A percentile compares a stretch with the other conserved stretches of the same genome.
phyloP scores from a whole-genome alignment of 2,329 filamentous ascomycete species.

The Fusarium torulosum region DNA sequence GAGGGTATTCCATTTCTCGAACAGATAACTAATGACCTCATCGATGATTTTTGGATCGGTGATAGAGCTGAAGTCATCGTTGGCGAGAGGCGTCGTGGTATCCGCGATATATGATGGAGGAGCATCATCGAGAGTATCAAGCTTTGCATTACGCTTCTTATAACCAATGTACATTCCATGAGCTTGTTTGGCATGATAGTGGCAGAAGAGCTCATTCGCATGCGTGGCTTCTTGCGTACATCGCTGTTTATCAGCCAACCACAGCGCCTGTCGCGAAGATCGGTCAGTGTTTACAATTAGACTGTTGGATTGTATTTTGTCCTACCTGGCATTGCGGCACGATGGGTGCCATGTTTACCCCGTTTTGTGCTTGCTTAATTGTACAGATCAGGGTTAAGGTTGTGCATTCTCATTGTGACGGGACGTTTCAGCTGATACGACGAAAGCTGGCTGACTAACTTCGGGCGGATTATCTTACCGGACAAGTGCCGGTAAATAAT shows the following conservation, averaged over 20 bases:
- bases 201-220: conserved; percentile 45
- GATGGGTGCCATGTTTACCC: conserved; percentile 2
- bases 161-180: conserved; percentile 45
- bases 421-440: too few species aligned
- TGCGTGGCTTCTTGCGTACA: conserved; percentile 61
- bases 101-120: conserved; percentile 32
- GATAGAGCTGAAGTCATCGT: conserved; percentile 39
- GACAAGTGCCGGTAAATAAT: too few species aligned
- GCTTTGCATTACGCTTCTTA: conserved; percentile 45
- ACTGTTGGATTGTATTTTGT: rapidly evolving
- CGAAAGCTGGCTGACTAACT: too few species aligned
- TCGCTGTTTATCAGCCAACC: conserved; percentile 64
- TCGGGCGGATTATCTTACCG: too few species aligned
- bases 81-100: conserved; percentile 32
- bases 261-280: conserved; percentile 23
- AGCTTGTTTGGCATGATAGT: conserved; percentile 44
- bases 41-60: conserved; percentile 20
- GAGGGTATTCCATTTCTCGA: conserved; percentile 41
- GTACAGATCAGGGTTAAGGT: too few species aligned
- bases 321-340: conserved; percentile 16
- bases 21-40: conserved; percentile 40
- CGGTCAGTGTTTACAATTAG: rapidly evolving
- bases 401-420: too few species aligned
- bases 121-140: conserved; percentile 38
- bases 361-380: too few species aligned